These are phyloP conservation scores for Prototheca stagnorum DNA, from an alignment of 163 green algal species.

Conservation along the genomic window DNA sequence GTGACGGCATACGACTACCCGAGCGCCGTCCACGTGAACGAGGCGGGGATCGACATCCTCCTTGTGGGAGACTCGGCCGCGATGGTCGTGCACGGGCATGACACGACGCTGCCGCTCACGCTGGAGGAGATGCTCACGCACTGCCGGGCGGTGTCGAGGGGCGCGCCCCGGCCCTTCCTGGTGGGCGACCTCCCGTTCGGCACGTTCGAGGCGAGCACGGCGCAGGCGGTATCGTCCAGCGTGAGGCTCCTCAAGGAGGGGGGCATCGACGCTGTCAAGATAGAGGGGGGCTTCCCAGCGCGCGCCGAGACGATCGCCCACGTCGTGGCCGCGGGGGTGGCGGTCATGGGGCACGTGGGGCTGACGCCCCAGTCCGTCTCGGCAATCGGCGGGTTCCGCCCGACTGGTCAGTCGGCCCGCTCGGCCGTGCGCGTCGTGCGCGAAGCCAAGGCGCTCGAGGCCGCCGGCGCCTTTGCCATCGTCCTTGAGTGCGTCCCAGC, in stretches of 20 bases:
- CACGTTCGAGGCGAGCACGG: constrained; percentile 51
- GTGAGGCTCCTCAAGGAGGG: constrained; percentile 92
- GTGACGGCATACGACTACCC: constrained; percentile 98
- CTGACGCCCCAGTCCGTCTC: constrained; percentile 80
- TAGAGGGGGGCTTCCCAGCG: constrained; percentile 61
- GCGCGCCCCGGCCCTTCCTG: constrained; percentile 54
- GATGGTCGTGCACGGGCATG: constrained; percentile 97
- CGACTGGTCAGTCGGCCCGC: constrained; percentile 51
- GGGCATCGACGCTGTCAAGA: constrained; percentile 89
- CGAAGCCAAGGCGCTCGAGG: constrained; percentile 47
- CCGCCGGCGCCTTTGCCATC: constrained; percentile 80
- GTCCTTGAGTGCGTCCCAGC: constrained; percentile 92
- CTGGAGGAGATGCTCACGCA: constrained; percentile 95
- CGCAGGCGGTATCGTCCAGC: constrained; percentile 58
- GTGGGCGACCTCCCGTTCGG: constrained; percentile 91
- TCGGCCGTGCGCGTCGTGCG: constrained; percentile 32
- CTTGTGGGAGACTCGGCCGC: constrained; percentile 83
- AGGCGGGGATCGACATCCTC: constrained; percentile 80
- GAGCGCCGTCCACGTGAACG: constrained; percentile 80
- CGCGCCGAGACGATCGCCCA: constrained; percentile 50
- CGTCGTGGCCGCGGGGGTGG: constrained; percentile 79
- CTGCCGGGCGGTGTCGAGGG: constrained; percentile 55
- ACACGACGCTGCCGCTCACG: constrained; percentile 94
- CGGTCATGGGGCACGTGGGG: constrained; percentile 96
- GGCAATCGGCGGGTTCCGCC: constrained; percentile 75